Evolutionary conservation across 441 rosid species (phyloP).

Genomic region (Populus hybrid): DNA sequence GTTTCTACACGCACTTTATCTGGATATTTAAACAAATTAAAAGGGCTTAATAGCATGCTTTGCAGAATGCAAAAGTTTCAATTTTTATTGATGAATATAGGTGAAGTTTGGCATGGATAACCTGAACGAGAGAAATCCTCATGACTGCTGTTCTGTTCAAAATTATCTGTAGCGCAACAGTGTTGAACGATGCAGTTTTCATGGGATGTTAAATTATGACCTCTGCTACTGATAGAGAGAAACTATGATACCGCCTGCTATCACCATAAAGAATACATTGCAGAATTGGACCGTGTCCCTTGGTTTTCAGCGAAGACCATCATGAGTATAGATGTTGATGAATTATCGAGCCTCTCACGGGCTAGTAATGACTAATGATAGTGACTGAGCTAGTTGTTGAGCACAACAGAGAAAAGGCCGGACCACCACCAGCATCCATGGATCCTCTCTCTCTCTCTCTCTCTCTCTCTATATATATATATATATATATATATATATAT

Average conservation of each 20-base stretch:
- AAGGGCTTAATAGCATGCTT: too few relatives aligned
- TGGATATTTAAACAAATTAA: too few relatives aligned
- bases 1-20: too few relatives aligned
- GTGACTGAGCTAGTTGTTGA: too few relatives aligned
- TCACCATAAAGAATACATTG: background rate
- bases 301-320: background rate
- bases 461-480: too few relatives aligned
- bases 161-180: background rate
- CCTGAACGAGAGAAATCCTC: background rate
- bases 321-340: too few relatives aligned
- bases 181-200: background rate
- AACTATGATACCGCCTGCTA: background rate
- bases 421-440: background rate
- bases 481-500: too few relatives aligned
- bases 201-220: background rate
- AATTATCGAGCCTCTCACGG: too few relatives aligned
- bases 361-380: too few relatives aligned
- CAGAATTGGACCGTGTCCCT: background rate
- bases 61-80: too few relatives aligned
- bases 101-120: background rate
- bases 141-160: background rate
- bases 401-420: too few relatives aligned
- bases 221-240: background rate
- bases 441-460: background rate
- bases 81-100: background rate